phyloP scores from a whole-genome alignment of 208 protist species.

The Trypanosoma congolense region DNA sequence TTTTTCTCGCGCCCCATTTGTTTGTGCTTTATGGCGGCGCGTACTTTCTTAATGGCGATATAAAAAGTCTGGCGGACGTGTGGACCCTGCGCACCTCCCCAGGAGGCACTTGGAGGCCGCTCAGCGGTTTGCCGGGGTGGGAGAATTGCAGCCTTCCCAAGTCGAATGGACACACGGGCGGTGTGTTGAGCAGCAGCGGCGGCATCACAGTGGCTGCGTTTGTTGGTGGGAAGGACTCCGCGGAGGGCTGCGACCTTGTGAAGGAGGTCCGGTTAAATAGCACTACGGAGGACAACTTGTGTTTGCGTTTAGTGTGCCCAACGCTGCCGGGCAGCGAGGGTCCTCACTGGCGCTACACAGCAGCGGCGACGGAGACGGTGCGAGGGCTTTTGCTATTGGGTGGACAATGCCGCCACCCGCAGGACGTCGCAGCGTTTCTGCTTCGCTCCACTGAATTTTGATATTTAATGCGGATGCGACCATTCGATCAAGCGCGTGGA shows the following conservation, averaged over 20 bases:
- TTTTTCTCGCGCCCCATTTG: slow-evolving; percentile 27
- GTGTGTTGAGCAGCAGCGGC: slow-evolving; percentile 3
- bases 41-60: slow-evolving; percentile 46
- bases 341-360: slow-evolving; percentile 71
- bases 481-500: too few species aligned
- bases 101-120: slow-evolving; percentile 15
- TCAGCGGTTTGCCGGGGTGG: too few species aligned
- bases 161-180: slow-evolving; percentile 40
- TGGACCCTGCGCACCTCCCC: slow-evolving; percentile 33
- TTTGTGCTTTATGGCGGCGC: slow-evolving; percentile 66
- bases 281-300: slow-evolving; percentile 2
- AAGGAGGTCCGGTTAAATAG: slow-evolving; percentile 26
- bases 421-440: slow-evolving; percentile 29
- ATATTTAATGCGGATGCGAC: too few species aligned
- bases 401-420: slow-evolving; percentile 67
- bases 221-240: slow-evolving; percentile 58
- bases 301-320: slow-evolving; percentile 5
- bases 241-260: slow-evolving; percentile 54
- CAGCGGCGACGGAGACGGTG: slow-evolving; percentile 27
- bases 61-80: slow-evolving; percentile 44
- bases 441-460: too few species aligned
- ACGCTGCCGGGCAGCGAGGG: slow-evolving; percentile 3
- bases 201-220: slow-evolving; percentile 27
- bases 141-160: slow-evolving; percentile 17
- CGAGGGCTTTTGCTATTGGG: slow-evolving; percentile 49